Percentiles rank a stretch among this genome's conserved stretches.
These are phyloP conservation scores for Paecilomyces sp. DNA, from an alignment of 2,329 filamentous ascomycete genomes.

Conservation along the genomic window DNA sequence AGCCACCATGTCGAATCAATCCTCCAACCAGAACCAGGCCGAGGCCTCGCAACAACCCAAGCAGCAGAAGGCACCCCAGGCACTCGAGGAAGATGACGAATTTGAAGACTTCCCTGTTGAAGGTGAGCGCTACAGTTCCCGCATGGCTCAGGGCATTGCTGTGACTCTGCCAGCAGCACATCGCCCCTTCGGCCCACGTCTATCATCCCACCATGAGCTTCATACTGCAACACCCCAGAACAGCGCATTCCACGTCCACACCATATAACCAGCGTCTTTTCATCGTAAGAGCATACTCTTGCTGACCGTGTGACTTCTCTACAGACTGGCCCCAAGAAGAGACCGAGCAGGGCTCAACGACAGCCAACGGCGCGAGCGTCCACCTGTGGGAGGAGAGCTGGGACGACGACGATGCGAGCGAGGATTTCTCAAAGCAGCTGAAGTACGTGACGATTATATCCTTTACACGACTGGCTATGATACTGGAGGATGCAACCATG, in stretches of 20 bases:
- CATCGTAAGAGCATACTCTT: neutral
- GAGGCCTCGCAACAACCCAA: constrained; percentile 40
- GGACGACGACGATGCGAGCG: constrained; percentile 96
- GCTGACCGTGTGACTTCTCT: constrained; percentile 6
- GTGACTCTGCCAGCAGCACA: neutral
- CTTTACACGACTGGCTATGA: neutral
- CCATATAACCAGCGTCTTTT: neutral
- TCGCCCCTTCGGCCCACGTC: neutral
- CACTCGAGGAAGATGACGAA: constrained; percentile 94
- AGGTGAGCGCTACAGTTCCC: constrained; percentile 47
- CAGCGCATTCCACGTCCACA: neutral
- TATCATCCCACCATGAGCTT: neutral
- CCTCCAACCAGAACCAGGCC: constrained; percentile 25
- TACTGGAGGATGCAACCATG: neutral
- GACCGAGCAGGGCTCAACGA: constrained; percentile 58
- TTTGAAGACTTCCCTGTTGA: constrained; percentile 98
- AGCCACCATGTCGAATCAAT: constrained; percentile 41
- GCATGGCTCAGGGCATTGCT: neutral
- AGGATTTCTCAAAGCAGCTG: constrained; percentile 92
- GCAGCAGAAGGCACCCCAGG: constrained; percentile 57
- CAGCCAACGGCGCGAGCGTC: constrained; percentile 51
- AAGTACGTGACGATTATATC: constrained; percentile 55
- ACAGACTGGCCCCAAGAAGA: constrained; percentile 91
- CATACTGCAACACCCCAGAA: neutral
- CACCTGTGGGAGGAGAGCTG: constrained; percentile 99